Evolutionary conservation across 2,329 filamentous ascomycete genomes (phyloP).

Genomic region (Colletotrichum destructivum): DNA sequence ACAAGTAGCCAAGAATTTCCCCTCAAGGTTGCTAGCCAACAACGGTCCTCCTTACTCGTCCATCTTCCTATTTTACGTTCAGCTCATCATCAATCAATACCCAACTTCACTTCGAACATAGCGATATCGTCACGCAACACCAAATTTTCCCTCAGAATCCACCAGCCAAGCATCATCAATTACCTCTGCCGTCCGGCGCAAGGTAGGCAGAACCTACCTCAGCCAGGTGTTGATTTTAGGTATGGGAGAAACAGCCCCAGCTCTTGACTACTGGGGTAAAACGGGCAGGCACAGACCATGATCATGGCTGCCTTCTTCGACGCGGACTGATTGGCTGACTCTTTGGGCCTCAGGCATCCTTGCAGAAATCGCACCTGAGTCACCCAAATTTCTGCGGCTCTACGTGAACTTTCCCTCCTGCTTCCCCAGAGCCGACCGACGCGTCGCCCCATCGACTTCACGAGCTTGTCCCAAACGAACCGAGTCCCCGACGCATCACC

Average conservation of each 20-base stretch:
- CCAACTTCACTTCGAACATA: not conserved
- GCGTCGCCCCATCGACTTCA: slow-evolving; percentile 41
- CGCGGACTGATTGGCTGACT: slow-evolving; percentile 35
- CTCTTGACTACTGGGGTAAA: slow-evolving; percentile 31
- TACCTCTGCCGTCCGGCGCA: not conserved
- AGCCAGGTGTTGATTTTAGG: slow-evolving; percentile 26
- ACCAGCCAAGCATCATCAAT: not conserved
- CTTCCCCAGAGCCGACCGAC: slow-evolving; percentile 39
- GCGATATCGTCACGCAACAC: not conserved
- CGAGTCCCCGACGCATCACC: slow-evolving; percentile 26
- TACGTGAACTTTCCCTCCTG: slow-evolving; percentile 44
- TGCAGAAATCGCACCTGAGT: slow-evolving; percentile 43
- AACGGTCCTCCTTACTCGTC: too few relatives aligned
- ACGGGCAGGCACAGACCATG: slow-evolving; percentile 34
- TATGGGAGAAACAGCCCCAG: slow-evolving; percentile 30
- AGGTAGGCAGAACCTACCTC: not conserved
- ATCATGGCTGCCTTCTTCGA: slow-evolving; percentile 18
- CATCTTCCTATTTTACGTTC: not conserved
- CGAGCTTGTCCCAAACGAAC: slow-evolving; percentile 34
- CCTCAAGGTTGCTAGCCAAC: not conserved
- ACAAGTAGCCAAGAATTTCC: not conserved
- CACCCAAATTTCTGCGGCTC: slow-evolving; percentile 43
- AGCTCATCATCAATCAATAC: not conserved
- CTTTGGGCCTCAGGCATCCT: slow-evolving; percentile 38
- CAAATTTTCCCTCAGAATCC: not conserved